Evolutionary conservation across 2,329 filamentous ascomycete genomes (phyloP).

Genomic region (Chlorencoelia australis): DNA sequence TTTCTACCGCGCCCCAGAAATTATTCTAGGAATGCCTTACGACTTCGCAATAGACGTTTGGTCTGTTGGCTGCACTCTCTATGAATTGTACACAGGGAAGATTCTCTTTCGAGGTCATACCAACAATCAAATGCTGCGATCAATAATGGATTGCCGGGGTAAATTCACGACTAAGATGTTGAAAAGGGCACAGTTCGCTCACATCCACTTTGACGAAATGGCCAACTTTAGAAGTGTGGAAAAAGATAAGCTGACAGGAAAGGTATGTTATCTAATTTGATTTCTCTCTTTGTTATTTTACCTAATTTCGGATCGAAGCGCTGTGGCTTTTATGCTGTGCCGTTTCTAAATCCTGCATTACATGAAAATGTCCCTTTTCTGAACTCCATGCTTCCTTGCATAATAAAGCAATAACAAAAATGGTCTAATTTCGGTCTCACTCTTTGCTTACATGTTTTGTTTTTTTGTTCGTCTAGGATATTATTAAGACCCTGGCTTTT

Average conservation of each 20-base stretch:
- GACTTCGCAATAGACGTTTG: slow-evolving; percentile 94
- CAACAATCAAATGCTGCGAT: slow-evolving; percentile 97
- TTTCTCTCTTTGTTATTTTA: slow-evolving; percentile 4
- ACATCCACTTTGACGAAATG: slow-evolving; percentile 74
- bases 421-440: slow-evolving; percentile 10
- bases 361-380: no score
- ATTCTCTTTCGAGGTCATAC: slow-evolving; percentile 91
- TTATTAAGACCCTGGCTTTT: slow-evolving; percentile 55
- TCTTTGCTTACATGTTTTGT: no score
- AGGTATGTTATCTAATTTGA: slow-evolving; percentile 40
- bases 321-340: no score
- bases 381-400: no score
- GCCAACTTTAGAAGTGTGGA: slow-evolving; percentile 79
- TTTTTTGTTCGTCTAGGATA: no score
- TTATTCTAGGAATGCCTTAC: slow-evolving; percentile 93
- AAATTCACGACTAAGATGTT: slow-evolving; percentile 85
- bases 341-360: no score
- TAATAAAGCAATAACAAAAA: slow-evolving; percentile 4
- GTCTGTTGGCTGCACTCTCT: slow-evolving; percentile 95
- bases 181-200: slow-evolving; percentile 67
- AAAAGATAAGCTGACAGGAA: slow-evolving; percentile 76
- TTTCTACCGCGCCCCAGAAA: slow-evolving; percentile 94
- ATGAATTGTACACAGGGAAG: slow-evolving; percentile 94
- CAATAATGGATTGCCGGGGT: slow-evolving; percentile 92
- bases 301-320: no score